phyloP scores from a whole-genome alignment of 352 stramenopile genomes.

The Vaucheria bursata region DNA sequence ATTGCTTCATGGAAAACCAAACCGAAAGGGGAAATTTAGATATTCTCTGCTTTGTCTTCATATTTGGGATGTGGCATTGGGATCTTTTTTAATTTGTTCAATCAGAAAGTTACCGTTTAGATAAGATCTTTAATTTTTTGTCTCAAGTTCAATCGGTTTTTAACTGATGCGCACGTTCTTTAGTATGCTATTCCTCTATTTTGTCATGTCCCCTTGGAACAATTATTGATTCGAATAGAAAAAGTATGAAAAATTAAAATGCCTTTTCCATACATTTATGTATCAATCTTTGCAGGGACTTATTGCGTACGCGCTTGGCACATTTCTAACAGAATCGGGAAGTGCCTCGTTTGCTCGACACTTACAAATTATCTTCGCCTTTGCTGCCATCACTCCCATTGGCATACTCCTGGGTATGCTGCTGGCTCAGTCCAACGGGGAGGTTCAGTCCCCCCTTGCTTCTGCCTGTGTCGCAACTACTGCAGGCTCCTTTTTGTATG shows the following conservation, averaged over 20 bases:
- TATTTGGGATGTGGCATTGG: too few relatives aligned
- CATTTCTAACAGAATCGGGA: slow-evolving; percentile 21
- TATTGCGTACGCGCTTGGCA: slow-evolving; percentile 28
- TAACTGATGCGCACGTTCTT: not conserved
- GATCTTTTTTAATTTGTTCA: not conserved
- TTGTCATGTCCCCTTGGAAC: not conserved
- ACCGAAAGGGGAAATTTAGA: too few relatives aligned
- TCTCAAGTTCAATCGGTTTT: not conserved
- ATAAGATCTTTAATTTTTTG: not conserved
- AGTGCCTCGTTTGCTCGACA: not conserved
- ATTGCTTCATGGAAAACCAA: too few relatives aligned
- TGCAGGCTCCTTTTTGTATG: slow-evolving; percentile 34
- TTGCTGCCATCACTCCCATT: slow-evolving; percentile 24
- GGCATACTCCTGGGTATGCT: slow-evolving; percentile 15
- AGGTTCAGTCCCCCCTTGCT: not conserved
- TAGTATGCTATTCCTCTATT: not conserved
- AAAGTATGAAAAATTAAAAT: too few relatives aligned
- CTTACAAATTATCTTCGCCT: not conserved
- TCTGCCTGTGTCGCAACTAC: slow-evolving; percentile 27
- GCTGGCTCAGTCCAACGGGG: slow-evolving; percentile 11
- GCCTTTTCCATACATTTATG: not conserved
- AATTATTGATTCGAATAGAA: too few relatives aligned
- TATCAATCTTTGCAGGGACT: slow-evolving; percentile 10
- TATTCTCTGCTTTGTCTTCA: too few relatives aligned
- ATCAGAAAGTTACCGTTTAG: not conserved